Percentiles rank a stretch among this genome's conserved stretches.
Evolutionary conservation across 768 basidiomycete species (phyloP).

Genomic region (Sporobolomyces pararoseus): DNA sequence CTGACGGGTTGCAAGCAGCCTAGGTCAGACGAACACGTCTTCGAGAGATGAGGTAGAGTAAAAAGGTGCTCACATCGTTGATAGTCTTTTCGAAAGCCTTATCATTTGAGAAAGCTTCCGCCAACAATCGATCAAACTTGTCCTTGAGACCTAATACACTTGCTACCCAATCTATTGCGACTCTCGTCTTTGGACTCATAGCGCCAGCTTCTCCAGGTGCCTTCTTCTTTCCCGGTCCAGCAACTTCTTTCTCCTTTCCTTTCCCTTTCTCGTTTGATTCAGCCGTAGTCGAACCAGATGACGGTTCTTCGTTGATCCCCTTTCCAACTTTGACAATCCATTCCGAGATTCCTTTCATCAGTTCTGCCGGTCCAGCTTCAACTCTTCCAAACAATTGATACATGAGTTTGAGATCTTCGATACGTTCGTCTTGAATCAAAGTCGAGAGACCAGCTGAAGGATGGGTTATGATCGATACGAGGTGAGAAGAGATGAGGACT

Average conservation of each 20-base stretch:
- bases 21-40: background rate
- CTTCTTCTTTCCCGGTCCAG: slow-evolving; percentile 20
- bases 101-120: slow-evolving; percentile 65
- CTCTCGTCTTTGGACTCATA: slow-evolving; percentile 51
- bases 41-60: background rate
- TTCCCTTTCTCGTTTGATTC: slow-evolving; percentile 53
- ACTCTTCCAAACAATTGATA: slow-evolving; percentile 71
- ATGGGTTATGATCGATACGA: slow-evolving; percentile 70
- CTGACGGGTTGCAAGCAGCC: slow-evolving; percentile 54
- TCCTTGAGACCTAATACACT: slow-evolving; percentile 86
- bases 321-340: slow-evolving; percentile 71
- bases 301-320: slow-evolving; percentile 63
- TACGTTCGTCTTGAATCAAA: slow-evolving; percentile 78
- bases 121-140: slow-evolving; percentile 75
- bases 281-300: background rate
- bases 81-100: slow-evolving; percentile 72
- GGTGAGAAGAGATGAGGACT: slow-evolving; percentile 70
- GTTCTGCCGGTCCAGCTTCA: slow-evolving; percentile 60
- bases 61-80: slow-evolving; percentile 63
- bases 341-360: slow-evolving; percentile 66
- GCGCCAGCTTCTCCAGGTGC: slow-evolving; percentile 52
- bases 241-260: slow-evolving; percentile 51
- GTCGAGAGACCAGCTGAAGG: slow-evolving; percentile 75
- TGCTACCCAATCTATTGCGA: slow-evolving; percentile 89
- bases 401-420: slow-evolving; percentile 70